These are phyloP conservation scores for Ophiostoma himal-ulmi DNA, from an alignment of 2,329 filamentous ascomycete genomes.

Conservation along the genomic window DNA sequence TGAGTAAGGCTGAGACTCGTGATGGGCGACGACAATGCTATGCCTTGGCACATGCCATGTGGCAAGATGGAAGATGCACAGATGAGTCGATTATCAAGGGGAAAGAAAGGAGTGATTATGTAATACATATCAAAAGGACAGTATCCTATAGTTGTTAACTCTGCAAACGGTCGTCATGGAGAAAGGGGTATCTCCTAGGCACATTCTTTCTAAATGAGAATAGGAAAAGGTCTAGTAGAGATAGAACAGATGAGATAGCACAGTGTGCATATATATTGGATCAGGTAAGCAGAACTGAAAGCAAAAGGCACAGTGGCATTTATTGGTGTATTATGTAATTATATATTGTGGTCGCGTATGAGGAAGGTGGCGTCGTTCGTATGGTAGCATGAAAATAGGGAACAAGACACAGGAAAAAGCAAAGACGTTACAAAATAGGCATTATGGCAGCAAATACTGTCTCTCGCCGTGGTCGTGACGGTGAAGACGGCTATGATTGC, in stretches of 20 bases:
- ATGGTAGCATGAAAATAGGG: not conserved
- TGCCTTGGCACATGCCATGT: not conserved
- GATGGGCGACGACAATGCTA: not conserved
- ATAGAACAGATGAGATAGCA: not conserved
- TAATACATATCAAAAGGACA: not conserved
- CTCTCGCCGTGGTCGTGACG: not conserved
- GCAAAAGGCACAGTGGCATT: not conserved
- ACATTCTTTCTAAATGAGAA: not conserved
- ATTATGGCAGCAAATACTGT: not conserved
- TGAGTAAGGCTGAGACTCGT: conserved; percentile 8
- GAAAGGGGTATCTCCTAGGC: not conserved
- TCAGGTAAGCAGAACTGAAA: not conserved
- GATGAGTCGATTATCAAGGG: not conserved
- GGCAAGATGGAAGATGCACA: not conserved
- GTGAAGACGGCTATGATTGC: not conserved
- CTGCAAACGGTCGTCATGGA: not conserved
- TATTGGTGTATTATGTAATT: not conserved
- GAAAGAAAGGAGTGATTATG: not conserved
- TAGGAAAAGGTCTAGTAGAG: not conserved
- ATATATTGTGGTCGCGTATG: not conserved
- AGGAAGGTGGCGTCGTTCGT: not conserved
- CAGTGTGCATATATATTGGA: not conserved
- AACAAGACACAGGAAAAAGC: not conserved
- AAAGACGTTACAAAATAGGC: not conserved
- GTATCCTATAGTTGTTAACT: not conserved